These are phyloP conservation scores for Aphanocladium album DNA, from an alignment of 2,329 filamentous ascomycete species.

Conservation along the genomic window DNA sequence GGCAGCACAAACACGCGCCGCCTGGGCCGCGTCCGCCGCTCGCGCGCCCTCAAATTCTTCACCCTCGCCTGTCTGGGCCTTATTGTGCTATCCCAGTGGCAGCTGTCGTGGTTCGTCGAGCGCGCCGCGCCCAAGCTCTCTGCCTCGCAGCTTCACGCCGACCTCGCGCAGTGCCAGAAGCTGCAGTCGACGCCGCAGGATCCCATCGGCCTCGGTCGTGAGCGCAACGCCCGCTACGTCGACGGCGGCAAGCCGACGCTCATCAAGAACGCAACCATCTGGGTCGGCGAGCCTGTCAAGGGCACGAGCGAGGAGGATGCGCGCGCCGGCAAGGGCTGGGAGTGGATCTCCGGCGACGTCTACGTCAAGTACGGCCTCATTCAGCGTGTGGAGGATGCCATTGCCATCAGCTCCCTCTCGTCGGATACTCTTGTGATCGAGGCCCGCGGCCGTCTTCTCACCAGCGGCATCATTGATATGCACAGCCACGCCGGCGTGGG, in stretches of 20 bases:
- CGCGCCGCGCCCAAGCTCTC: conserved; percentile 39
- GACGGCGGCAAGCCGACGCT: conserved; percentile 55
- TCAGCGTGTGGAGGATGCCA: conserved; percentile 42
- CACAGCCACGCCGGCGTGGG: conserved; percentile 62
- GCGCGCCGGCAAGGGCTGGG: conserved; percentile 52
- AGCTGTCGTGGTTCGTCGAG: conserved; percentile 31
- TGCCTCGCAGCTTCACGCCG: conserved; percentile 44
- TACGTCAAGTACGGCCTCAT: conserved; percentile 58
- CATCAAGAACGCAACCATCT: conserved; percentile 62
- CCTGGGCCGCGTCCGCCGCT: conserved; percentile 32
- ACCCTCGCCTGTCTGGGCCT: conserved; percentile 45
- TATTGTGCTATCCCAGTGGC: conserved; percentile 46
- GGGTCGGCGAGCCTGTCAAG: conserved; percentile 55
- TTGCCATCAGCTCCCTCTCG: conserved; percentile 38
- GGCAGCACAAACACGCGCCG: conserved; percentile 17
- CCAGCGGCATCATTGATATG: conserved; percentile 66
- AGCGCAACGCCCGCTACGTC: conserved; percentile 56
- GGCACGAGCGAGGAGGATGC: conserved; percentile 50
- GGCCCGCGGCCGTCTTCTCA: conserved; percentile 56
- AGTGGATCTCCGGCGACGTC: conserved; percentile 57
- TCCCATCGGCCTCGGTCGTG: conserved; percentile 50
- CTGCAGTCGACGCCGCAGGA: conserved; percentile 51
- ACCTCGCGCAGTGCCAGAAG: conserved; percentile 51
- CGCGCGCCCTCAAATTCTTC: conserved; percentile 38
- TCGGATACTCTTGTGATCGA: conserved; percentile 49